Evolutionary conservation across 768 basidiomycete species (phyloP), one percentile per base, ranked within the genome.

Genomic region (Suillus alpinus): DNA sequence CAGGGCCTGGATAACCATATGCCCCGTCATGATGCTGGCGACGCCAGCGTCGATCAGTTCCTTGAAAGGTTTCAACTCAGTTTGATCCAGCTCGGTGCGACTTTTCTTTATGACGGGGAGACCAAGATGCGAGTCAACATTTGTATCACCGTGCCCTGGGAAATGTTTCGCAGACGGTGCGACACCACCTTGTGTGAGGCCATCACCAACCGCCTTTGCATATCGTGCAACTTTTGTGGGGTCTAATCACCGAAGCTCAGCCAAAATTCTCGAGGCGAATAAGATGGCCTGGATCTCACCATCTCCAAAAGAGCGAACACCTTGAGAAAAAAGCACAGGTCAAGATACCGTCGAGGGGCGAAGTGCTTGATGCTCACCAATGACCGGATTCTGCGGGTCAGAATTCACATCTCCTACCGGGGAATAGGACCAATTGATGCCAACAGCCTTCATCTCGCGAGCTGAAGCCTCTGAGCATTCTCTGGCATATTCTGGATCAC

Each of bases 321-420:
- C 87, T 88, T 44, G 5, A 18, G 39, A 46, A 12, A 57, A 55
- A 39, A 43, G 6, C 26, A 23, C 62, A 29, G 29, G 50, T 16
- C 23, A 39, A 10, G 50, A 41, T 32, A 37, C 6, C 2, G 12
- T 13, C 23, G 13, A 6, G n/a, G 0, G 23, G 46, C 10, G 5
- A 34, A 9, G 18, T 7, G 39, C 31, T 39, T 36, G 12, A 65
- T 39, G 23, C 81, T 58, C 55, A 85, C 88, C 87, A 47, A 91
- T 91, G 31, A 89, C 86, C 10, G 88, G 88, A 67, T 91, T 89
- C 46, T 78, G 74, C 14, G 80, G 77, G 68, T 91, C 84, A n/a
- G 81, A 84, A 67, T 90, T 91, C 51, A 91, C 82, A 66, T 91
- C 88, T 10, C 83, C 87, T 6, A 89, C 86, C 0, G 88, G 89